Base-by-base conservation (phyloP, 768 basidiomycete genomes). In the Boletus coccyginus region DNA sequence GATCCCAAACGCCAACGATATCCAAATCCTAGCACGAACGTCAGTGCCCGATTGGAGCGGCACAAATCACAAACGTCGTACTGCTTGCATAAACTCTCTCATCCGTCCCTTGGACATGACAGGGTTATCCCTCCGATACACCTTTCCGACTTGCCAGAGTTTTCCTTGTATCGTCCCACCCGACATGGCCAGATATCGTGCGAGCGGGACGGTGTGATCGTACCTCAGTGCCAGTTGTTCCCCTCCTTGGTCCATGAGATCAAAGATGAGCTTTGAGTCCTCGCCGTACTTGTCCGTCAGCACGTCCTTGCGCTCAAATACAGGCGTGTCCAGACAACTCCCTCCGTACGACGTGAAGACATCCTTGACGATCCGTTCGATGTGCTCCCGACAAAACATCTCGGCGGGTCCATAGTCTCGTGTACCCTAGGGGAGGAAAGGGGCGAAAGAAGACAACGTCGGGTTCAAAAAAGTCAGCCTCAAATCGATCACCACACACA, bases 71-170 rank as follows among this genome's bases (percentile, higher is more conserved):
- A 43, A 5, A 5, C 6, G 24, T 58, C 84, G 62, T 62, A 94
- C 93, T 59, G 96, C 97, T 73, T 99, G 97, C 66, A 90, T 92
- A 67, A 99, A 99, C 76, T 99, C 97, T 56, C 97, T 84, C 95
- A 99, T 97, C 29, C 97, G 81, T 0, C 97, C 97, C 76, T 99
- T 99, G 31, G 87, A 89, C 88, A 98, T 94, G 54, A 95, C 95
- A 0, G 97, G 97, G 61, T 87, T 93, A 73, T 99, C 97, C 68
- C 97, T 77, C 59, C 97, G 79, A 73, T 98, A 99, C 19, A 99
- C 97, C 75, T 98, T 99, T n/a, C 94, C 95, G 49, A 99, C 87
- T 72, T 98, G 97, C 87, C 94, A 99, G 14, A 98, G 71, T 75
- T 98, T 98, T 59, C 86, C 77, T 62, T 86, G 85, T 7, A 81